Evolutionary conservation across 2,329 filamentous ascomycete genomes (phyloP), one percentile per base, ranked within the genome.

Genomic region (Mollisia scopiformis): DNA sequence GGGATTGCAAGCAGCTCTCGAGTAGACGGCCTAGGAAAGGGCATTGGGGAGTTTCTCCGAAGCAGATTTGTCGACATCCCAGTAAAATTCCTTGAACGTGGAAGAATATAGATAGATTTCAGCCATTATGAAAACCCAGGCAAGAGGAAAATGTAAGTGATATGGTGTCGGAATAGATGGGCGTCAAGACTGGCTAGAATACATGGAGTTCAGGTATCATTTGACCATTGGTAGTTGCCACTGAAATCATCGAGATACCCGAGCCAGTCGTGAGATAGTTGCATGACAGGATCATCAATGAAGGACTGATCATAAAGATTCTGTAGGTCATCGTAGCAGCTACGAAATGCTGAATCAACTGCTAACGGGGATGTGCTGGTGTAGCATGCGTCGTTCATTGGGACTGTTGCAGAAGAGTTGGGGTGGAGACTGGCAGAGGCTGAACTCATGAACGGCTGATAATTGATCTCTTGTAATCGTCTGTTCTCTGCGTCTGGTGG

Each of bases 221-320:
- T 37, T 37, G 33, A 37, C 33, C 33, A 37, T 16, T 37, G 33
- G 33, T 37, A 37, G 33, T 13, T 47, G 21, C 19, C 21, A 30
- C 49, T 39, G 35, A 54, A 62, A 33, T 27, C 37, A 33, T 61
- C 54, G 27, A 63, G 46, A 47, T 63, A 63, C 31, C 55, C 57
- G n/a, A 73, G 61, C 73, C 73, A 75, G 41, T 75, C 72, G 43
- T 75, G 73, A n/a, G 69, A 72, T 6, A 75, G 58, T 39, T 73
- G 67, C 66, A 88, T 78, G 1, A 80, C 78, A 2, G 81, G 74
- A 43, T 96, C 92, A 52, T 96, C 92, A 71, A 91, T 81, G 1
- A 84, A 81, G 16, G 82, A 83, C 16, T 83, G 75, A 2, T 81
- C 80, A 37, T 85, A 90, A 52, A 93, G 88, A 37, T 84, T 81